phyloP scores from a whole-genome alignment of 176 grass and related monocot species.

The Bolboschoenus planiculmis region DNA sequence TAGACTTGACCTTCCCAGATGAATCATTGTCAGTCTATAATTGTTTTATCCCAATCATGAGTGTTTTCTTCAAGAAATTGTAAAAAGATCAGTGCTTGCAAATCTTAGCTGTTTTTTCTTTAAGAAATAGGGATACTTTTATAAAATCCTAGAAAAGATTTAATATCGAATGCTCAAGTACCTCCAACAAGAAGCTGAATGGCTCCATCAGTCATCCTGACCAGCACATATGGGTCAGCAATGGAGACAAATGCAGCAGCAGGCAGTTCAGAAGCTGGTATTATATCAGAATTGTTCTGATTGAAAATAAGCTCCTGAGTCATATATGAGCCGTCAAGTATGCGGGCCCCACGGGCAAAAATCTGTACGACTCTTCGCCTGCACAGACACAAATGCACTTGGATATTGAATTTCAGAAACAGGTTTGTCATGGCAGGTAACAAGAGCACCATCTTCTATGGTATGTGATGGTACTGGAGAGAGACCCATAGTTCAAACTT shows the following conservation, averaged over 20 bases:
- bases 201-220: conserved; percentile 88
- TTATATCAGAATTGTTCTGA: conserved; percentile 46
- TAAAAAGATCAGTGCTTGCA: neutral
- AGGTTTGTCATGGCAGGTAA: neutral
- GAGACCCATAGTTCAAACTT: neutral
- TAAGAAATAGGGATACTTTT: neutral
- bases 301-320: conserved; percentile 85
- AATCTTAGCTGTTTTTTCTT: neutral
- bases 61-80: conserved; percentile 1
- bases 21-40: neutral
- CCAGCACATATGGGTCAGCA: conserved; percentile 80
- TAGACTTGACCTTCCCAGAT: neutral
- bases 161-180: conserved; percentile 23
- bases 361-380: conserved; percentile 86
- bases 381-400: conserved; percentile 22
- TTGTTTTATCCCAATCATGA: neutral
- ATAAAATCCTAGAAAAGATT: neutral
- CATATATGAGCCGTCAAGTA: conserved; percentile 99
- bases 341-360: conserved; percentile 77
- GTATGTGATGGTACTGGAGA: neutral
- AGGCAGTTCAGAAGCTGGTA: conserved; percentile 62
- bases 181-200: conserved; percentile 93
- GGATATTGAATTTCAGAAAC: neutral
- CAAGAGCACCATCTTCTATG: neutral
- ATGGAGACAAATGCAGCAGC: conserved; percentile 61